Evolutionary conservation across 345 rosid species (phyloP).

Genomic region (Hibiscus mutabilis): DNA sequence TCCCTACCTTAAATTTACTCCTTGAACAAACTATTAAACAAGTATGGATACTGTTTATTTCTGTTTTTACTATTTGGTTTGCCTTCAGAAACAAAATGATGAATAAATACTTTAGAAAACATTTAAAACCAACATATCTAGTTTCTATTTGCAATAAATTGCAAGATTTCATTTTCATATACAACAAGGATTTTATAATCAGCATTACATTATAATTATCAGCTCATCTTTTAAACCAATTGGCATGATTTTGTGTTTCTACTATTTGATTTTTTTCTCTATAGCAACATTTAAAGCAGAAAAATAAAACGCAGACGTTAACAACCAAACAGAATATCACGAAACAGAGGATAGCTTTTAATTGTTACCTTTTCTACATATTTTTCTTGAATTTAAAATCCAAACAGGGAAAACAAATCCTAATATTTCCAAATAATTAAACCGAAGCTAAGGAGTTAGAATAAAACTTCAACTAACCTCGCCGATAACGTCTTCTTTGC

Average conservation of each 20-base stretch:
- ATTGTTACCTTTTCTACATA: neutral
- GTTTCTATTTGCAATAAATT: too few relatives aligned
- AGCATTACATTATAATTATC: too few relatives aligned
- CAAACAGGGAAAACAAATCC: neutral
- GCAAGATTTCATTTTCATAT: too few relatives aligned
- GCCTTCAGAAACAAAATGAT: too few relatives aligned
- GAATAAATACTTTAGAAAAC: too few relatives aligned
- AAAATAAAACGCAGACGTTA: neutral
- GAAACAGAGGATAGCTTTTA: neutral
- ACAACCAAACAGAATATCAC: neutral
- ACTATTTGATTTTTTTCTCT: neutral
- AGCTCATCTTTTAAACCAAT: neutral
- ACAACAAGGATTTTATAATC: too few relatives aligned
- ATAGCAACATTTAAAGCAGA: neutral
- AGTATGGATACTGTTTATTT: neutral
- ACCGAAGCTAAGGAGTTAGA: neutral
- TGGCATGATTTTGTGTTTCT: neutral
- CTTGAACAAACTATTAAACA: neutral
- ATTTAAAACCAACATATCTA: too few relatives aligned
- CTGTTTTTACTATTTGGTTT: too few relatives aligned
- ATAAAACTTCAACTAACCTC: slow-evolving; percentile 37
- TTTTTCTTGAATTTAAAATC: neutral
- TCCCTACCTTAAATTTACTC: neutral
- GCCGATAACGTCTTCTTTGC: slow-evolving; percentile 82
- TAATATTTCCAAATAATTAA: neutral